A percentile compares a stretch with the other conserved stretches of the same genome.
Conservation (phyloP, 305 asterid genomes). For the Stenogyne calaminthoides region DNA sequence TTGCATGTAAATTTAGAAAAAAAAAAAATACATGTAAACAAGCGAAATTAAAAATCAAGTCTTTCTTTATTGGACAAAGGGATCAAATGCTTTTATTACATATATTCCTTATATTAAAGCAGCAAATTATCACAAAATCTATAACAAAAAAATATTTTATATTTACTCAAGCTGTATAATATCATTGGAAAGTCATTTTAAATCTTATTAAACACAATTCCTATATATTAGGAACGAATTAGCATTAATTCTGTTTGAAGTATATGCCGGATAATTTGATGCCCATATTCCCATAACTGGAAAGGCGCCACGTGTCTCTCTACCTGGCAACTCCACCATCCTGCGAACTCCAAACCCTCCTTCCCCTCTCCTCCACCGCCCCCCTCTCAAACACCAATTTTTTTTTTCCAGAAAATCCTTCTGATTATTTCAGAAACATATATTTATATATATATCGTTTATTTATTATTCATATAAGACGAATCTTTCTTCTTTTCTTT, state of each 20-base stretch:
- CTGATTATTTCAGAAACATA: neutral
- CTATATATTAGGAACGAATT: neutral
- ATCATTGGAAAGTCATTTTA: neutral
- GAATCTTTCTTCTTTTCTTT: neutral
- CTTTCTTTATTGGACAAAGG: too few relatives aligned
- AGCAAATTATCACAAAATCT: neutral
- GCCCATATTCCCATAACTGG: slow-evolving; percentile 40
- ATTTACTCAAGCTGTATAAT: neutral
- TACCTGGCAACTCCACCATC: slow-evolving; percentile 54
- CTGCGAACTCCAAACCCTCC: slow-evolving; percentile 24
- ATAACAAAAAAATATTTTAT: too few relatives aligned
- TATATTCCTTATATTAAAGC: neutral
- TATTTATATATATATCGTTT: neutral
- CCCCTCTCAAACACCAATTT: neutral
- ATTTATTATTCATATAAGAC: neutral
- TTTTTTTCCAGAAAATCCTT: neutral
- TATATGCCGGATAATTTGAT: slow-evolving; percentile 65
- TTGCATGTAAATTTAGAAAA: too few relatives aligned
- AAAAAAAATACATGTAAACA: too few relatives aligned
- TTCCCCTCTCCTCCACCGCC: slow-evolving; percentile 34
- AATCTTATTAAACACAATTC: neutral
- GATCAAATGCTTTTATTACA: too few relatives aligned
- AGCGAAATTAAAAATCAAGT: too few relatives aligned
- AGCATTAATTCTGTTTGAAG: slow-evolving; percentile 3
- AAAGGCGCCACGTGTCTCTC: slow-evolving; percentile 59